Evolutionary conservation across 2,329 filamentous ascomycete species (phyloP).

Genomic region (Dactylella cylindrospora): DNA sequence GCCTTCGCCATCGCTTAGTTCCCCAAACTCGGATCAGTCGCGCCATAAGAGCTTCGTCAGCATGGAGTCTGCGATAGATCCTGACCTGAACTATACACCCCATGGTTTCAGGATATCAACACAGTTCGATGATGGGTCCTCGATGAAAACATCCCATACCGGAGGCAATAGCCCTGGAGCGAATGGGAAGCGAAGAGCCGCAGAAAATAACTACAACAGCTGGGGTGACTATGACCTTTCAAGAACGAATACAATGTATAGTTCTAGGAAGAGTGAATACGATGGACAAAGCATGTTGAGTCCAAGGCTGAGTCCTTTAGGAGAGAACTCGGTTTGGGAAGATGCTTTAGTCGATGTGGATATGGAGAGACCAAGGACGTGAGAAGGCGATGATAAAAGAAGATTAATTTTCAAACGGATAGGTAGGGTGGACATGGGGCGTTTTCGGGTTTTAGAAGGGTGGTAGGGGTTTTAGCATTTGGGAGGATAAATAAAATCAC

Average conservation of each 20-base stretch:
- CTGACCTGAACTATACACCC: slow-evolving; percentile 28
- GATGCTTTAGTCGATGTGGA: slow-evolving; percentile 35
- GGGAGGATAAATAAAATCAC: too few relatives aligned
- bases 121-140: slow-evolving; percentile 7
- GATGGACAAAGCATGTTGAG: slow-evolving; percentile 20
- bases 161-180: too few relatives aligned
- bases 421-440: too few relatives aligned
- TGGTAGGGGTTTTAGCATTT: too few relatives aligned
- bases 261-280: slow-evolving; percentile 14
- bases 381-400: too few relatives aligned
- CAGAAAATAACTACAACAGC: slow-evolving; percentile 4
- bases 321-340: slow-evolving; percentile 36
- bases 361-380: slow-evolving; percentile 20
- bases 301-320: slow-evolving; percentile 25
- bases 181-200: too few relatives aligned
- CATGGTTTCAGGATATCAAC: slow-evolving; percentile 32
- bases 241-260: slow-evolving; percentile 11
- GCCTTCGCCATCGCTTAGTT: slow-evolving; percentile 15
- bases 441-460: too few relatives aligned
- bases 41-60: slow-evolving; percentile 36
- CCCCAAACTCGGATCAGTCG: slow-evolving; percentile 11
- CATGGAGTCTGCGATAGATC: slow-evolving; percentile 38
- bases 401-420: too few relatives aligned
- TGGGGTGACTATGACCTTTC: slow-evolving; percentile 34
- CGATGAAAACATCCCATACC: too few relatives aligned